Conservation (phyloP, 2,329 filamentous ascomycete species). For the Chrysosporium queenslandicum region DNA sequence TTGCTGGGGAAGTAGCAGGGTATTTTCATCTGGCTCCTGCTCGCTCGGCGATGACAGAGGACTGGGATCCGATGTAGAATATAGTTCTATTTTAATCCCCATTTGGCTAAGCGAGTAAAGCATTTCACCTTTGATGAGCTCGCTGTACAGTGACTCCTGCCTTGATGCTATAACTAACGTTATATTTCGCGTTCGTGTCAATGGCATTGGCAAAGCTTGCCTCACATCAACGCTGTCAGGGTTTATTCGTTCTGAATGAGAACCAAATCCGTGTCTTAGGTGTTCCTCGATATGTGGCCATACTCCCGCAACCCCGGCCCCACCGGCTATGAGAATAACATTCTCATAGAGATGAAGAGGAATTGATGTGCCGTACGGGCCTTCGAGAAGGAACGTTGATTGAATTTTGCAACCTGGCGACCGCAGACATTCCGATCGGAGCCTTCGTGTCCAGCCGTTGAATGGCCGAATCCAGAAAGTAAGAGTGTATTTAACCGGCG, state of each 20-base stretch:
- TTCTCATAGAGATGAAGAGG: constrained; percentile 40
- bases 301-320: constrained; percentile 32
- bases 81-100: constrained; percentile 11
- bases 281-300: constrained; percentile 31
- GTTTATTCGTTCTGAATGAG: background rate
- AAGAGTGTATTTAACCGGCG: constrained; percentile 17
- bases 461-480: constrained; percentile 40
- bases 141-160: constrained; percentile 13
- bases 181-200: constrained; percentile 13
- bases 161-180: constrained; percentile 21
- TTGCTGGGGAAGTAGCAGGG: constrained; percentile 1
- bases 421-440: constrained; percentile 25
- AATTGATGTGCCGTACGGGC: constrained; percentile 38
- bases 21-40: constrained; percentile 10
- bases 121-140: constrained; percentile 8
- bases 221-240: background rate
- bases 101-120: background rate
- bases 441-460: constrained; percentile 37
- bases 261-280: constrained; percentile 11
- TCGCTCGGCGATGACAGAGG: too few species aligned
- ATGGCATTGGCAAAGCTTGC: background rate
- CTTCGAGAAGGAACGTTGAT: constrained; percentile 36
- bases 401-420: constrained; percentile 19
- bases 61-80: constrained; percentile 6
- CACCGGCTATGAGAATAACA: constrained; percentile 37